These are phyloP conservation scores for Hypoxylon sp. DNA, from an alignment of 2,329 filamentous ascomycete genomes.

Conservation along the genomic window DNA sequence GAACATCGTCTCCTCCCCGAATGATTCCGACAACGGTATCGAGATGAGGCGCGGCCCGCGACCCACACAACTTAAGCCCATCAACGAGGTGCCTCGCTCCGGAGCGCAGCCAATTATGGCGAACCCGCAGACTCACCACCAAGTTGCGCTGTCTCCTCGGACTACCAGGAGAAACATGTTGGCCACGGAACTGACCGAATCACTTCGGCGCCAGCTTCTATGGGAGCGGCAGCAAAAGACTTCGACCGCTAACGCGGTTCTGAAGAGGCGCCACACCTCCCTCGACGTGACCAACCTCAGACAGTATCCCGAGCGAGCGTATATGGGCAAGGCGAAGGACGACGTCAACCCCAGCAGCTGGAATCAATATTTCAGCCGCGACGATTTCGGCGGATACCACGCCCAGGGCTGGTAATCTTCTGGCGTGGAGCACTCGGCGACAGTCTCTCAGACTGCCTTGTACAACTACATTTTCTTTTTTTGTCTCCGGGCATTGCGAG, in stretches of 20 bases:
- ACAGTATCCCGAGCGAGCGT: constrained; percentile 75
- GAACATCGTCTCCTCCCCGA: constrained; percentile 58
- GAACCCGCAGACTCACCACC: constrained; percentile 71
- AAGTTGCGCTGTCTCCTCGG: constrained; percentile 83
- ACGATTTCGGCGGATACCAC: constrained; percentile 81
- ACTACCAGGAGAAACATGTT: constrained; percentile 97
- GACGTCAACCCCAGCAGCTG: constrained; percentile 73
- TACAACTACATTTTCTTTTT: constrained; percentile 39
- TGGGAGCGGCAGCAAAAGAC: constrained; percentile 97
- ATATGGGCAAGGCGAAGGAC: constrained; percentile 66
- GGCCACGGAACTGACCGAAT: constrained; percentile 91
- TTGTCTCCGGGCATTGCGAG: constrained; percentile 46
- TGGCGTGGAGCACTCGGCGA: constrained; percentile 27
- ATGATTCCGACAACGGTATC: constrained; percentile 68
- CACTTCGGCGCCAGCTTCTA: constrained; percentile 86
- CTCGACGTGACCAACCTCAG: constrained; percentile 89
- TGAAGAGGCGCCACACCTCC: constrained; percentile 89
- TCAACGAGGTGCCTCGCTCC: constrained; percentile 71
- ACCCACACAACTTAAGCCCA: constrained; percentile 58
- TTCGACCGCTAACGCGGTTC: constrained; percentile 83
- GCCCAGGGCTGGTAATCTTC: constrained; percentile 79
- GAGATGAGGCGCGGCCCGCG: constrained; percentile 69
- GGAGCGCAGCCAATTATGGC: constrained; percentile 79
- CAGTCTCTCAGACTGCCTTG: constrained; percentile 39
- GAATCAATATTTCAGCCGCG: constrained; percentile 87